A percentile compares a stretch with the other conserved stretches of the same genome.
Evolutionary conservation across 768 basidiomycete species (phyloP).

Genomic region (Leccinellum rugosiceps): DNA sequence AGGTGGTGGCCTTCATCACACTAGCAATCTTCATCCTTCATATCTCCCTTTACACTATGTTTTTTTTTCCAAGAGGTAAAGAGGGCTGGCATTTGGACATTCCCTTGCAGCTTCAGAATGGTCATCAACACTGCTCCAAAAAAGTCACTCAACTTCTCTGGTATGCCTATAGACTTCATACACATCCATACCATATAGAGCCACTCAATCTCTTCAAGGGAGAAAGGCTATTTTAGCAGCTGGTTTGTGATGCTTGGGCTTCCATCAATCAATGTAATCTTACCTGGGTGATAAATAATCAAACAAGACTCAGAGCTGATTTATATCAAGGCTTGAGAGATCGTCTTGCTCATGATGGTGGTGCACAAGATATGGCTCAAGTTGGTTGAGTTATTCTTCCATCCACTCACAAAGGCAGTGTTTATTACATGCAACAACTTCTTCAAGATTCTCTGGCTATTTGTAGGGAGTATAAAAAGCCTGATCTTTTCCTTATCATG

Average conservation of each 20-base stretch:
- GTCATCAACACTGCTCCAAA: not conserved
- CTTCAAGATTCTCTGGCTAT: no score
- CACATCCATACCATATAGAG: not conserved
- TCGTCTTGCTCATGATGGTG: not conserved
- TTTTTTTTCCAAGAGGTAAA: not conserved
- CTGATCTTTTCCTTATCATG: no score
- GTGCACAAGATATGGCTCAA: not conserved
- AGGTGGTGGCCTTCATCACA: not conserved
- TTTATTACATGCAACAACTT: no score
- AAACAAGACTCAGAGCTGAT: not conserved
- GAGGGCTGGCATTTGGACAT: not conserved
- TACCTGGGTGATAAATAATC: not conserved
- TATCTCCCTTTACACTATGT: not conserved
- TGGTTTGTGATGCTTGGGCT: not conserved
- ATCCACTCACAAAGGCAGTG: constrained; percentile 40
- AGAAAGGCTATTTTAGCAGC: not conserved
- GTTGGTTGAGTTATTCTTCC: constrained; percentile 18
- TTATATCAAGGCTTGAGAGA: not conserved
- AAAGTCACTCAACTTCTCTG: not conserved
- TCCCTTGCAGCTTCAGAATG: not conserved
- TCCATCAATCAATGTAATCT: not conserved
- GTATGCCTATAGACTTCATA: not conserved
- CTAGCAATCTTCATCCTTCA: not conserved
- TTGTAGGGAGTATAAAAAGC: no score
- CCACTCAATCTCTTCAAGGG: not conserved